Base-by-base conservation (phyloP, 2,329 filamentous ascomycete genomes). In the Aaosphaeria arxii region DNA sequence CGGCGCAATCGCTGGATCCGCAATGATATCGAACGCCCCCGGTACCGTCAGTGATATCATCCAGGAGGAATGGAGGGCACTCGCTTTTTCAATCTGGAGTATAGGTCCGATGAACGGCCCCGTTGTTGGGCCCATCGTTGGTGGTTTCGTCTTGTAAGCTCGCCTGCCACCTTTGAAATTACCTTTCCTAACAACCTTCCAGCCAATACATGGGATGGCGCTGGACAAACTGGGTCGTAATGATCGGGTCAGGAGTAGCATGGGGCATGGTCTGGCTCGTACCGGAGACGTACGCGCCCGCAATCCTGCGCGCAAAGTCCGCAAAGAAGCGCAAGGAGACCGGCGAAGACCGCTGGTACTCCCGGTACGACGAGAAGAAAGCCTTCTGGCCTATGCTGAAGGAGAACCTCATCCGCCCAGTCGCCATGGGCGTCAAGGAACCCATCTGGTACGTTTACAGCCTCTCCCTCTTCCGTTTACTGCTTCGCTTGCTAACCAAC, bases 1-100 rank as follows among this genome's bases (percentile, higher is more conserved):
- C 54, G 86, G 84, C 30, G 87, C 86, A 6, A 70, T 90, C 47
- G 89, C 85, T 44, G 87, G 89, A 4, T 82, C 88, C 5, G 89
- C 87, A 39, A 87, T 95, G 82, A 85, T 96, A 29, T 83, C 85
- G 9, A 95, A 95, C 63, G 83, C 87, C 1, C 89, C 91, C 0
- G 91, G 91, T 2, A 89, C 86, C 6, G 81, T 96, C 7, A 85
- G 88, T 30, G 91, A 96, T 66, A 86, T 96, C 43, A 84, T 89
- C n/a, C 79, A 80, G 11, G 88, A 92, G 41, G 84, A 95, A 43
- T 84, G 88, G 60, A 84, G 91, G 11, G 89, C 89, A 2, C 72
- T 94, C n/a, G 86, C 86, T 39, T 89, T 96, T 70, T 89, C 85
- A 4, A 77, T 95, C 32, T 96, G 90, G 84, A 83, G 80, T 51